Evolutionary conservation across 495 filamentous ascomycete genomes (phyloP).

Genomic region (Pyronema domesticum): DNA sequence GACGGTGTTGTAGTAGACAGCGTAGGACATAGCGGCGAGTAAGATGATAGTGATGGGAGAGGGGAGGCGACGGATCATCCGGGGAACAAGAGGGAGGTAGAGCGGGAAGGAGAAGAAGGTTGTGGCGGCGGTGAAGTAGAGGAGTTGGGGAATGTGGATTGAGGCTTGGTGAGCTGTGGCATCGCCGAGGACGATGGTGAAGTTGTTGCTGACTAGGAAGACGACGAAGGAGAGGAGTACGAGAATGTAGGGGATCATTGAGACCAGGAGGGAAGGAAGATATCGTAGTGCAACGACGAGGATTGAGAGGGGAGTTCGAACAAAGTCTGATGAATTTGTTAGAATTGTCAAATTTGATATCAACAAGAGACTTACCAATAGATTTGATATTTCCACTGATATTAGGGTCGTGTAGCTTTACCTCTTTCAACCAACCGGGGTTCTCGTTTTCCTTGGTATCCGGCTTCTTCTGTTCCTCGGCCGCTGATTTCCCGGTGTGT

Average conservation of each 20-base stretch:
- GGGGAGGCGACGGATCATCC: constrained; percentile 1
- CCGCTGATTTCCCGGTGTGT: not conserved
- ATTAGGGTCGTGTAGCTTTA: not conserved
- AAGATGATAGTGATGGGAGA: constrained; percentile 18
- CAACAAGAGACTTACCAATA: not conserved
- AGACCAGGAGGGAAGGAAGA: constrained; percentile 31
- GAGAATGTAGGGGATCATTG: constrained; percentile 47
- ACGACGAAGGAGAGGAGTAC: constrained; percentile 49
- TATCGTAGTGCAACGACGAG: constrained; percentile 43
- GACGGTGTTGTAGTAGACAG: constrained; percentile 71
- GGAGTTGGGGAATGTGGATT: constrained; percentile 76
- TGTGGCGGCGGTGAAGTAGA: constrained; percentile 84
- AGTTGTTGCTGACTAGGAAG: constrained; percentile 69
- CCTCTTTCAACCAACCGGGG: not conserved
- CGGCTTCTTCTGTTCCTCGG: not conserved
- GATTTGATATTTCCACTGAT: not conserved
- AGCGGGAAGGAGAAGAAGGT: constrained; percentile 77
- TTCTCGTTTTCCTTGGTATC: not conserved
- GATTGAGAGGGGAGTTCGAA: constrained; percentile 33
- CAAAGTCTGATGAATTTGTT: constrained; percentile 34
- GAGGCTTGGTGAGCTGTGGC: constrained; percentile 85
- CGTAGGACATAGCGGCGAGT: constrained; percentile 33
- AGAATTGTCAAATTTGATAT: constrained; percentile 10
- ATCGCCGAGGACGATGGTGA: constrained; percentile 83
- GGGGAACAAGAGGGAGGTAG: constrained; percentile 30